Percentiles rank a stretch among this genome's conserved stretches.
phyloP scores from a whole-genome alignment of 192 early-diverging fungal genomes.

The Gigaspora rosea region DNA sequence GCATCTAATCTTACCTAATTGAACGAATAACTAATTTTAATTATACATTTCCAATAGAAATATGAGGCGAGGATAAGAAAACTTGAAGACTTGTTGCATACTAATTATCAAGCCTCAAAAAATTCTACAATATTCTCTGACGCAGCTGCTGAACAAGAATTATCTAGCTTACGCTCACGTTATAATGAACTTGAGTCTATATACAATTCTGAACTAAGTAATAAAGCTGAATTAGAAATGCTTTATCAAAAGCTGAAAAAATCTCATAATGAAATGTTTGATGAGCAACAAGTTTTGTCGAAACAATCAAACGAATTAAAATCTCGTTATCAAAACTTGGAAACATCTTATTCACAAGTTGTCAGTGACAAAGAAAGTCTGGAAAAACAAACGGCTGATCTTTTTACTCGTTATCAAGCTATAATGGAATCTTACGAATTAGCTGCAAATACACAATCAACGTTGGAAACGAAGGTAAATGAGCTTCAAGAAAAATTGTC shows the following conservation, averaged over 20 bases:
- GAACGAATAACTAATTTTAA: background rate
- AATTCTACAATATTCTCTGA: background rate
- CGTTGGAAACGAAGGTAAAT: too few relatives aligned
- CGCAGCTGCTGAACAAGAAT: background rate
- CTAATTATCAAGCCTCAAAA: conserved; percentile 35
- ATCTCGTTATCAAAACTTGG: too few relatives aligned
- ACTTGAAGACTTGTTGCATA: background rate
- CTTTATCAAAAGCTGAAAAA: background rate
- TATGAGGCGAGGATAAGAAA: background rate
- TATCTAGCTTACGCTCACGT: background rate
- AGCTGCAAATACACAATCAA: too few relatives aligned
- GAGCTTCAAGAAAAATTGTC: too few relatives aligned
- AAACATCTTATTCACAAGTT: too few relatives aligned
- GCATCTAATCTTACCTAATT: too few relatives aligned
- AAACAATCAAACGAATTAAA: too few relatives aligned
- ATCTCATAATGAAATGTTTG: background rate
- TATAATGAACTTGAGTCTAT: background rate
- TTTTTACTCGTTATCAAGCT: too few relatives aligned
- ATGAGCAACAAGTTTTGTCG: too few relatives aligned
- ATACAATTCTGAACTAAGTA: background rate
- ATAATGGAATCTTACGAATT: too few relatives aligned
- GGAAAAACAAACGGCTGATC: too few relatives aligned
- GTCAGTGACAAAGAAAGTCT: too few relatives aligned
- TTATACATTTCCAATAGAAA: conserved; percentile 1
- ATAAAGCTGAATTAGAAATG: conserved; percentile 10